Conservation (phyloP, 2,329 filamentous ascomycete species). For the Penicillium sp. region DNA sequence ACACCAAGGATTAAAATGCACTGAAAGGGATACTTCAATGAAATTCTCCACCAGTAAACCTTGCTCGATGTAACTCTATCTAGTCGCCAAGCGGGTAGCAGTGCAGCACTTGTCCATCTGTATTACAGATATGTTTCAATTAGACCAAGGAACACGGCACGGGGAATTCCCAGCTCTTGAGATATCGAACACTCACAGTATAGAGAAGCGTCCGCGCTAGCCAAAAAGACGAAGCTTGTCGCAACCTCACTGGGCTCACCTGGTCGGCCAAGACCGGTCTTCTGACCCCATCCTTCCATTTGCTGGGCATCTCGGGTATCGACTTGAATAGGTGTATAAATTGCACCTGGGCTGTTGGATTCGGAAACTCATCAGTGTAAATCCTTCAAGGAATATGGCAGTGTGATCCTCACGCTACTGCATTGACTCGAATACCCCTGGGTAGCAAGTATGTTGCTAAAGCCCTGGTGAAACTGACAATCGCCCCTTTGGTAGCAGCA, state of each 20-base stretch:
- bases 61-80: neutral
- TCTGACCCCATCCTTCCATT: slow-evolving; percentile 36
- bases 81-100: slow-evolving; percentile 38
- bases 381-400: too few relatives aligned
- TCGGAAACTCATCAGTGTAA: neutral
- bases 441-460: slow-evolving; percentile 53
- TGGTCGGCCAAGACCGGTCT: slow-evolving; percentile 33
- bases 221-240: slow-evolving; percentile 42
- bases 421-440: slow-evolving; percentile 58
- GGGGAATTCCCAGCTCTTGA: neutral
- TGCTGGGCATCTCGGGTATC: slow-evolving; percentile 36
- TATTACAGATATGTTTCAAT: neutral
- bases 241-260: slow-evolving; percentile 43
- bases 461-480: slow-evolving; percentile 56
- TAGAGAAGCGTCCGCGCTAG: slow-evolving; percentile 35
- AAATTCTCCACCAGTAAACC: neutral
- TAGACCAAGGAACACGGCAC: neutral
- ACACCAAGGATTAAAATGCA: neutral
- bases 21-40: neutral
- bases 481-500: slow-evolving; percentile 58
- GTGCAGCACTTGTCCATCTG: slow-evolving; percentile 39
- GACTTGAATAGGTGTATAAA: slow-evolving; percentile 38
- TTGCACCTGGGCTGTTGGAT: slow-evolving; percentile 30
- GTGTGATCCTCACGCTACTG: slow-evolving; percentile 36
- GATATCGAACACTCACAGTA: slow-evolving; percentile 31